A percentile compares a stretch with the other conserved stretches of the same genome.
phyloP scores from a whole-genome alignment of 2,329 filamentous ascomycete genomes.

The Pseudogymnoascus sp. region DNA sequence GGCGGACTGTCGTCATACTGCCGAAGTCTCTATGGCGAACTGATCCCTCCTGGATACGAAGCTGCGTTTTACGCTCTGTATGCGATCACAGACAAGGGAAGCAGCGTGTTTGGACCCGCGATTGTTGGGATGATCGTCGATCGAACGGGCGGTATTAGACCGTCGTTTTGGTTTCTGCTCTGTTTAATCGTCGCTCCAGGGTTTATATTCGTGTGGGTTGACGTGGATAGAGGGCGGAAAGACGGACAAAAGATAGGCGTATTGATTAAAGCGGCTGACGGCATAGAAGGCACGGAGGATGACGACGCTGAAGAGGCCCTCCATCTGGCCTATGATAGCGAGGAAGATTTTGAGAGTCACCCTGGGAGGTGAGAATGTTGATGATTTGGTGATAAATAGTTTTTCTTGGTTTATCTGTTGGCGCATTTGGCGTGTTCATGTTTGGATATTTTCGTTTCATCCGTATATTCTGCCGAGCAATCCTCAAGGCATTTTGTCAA shows the following conservation, averaged over 20 bases:
- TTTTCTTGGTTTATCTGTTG: not conserved
- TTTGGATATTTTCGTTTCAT: slow-evolving; percentile 2
- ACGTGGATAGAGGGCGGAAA: slow-evolving; percentile 69
- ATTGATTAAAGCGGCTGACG: slow-evolving; percentile 46
- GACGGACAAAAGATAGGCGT: slow-evolving; percentile 60
- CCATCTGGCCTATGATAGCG: not conserved
- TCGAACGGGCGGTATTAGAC: slow-evolving; percentile 67
- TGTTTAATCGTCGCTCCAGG: slow-evolving; percentile 76
- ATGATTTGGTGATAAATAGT: not conserved
- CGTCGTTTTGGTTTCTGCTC: slow-evolving; percentile 88
- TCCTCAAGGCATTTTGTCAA: not conserved
- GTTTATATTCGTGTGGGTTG: slow-evolving; percentile 74
- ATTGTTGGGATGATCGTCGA: slow-evolving; percentile 94
- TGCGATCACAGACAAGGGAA: slow-evolving; percentile 95
- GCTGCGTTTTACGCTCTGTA: slow-evolving; percentile 95
- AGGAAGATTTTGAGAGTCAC: slow-evolving; percentile 7
- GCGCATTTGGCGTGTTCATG: not conserved
- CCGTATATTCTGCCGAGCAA: not conserved
- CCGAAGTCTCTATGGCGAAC: slow-evolving; percentile 81
- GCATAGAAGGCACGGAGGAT: slow-evolving; percentile 9
- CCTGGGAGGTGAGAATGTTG: not conserved
- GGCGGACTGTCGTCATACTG: slow-evolving; percentile 92
- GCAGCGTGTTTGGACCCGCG: slow-evolving; percentile 84
- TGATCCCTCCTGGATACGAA: slow-evolving; percentile 90
- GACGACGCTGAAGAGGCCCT: not conserved